These are phyloP conservation scores for Pythium rishiriense DNA, from an alignment of 352 stramenopile species.

Conservation along the genomic window DNA sequence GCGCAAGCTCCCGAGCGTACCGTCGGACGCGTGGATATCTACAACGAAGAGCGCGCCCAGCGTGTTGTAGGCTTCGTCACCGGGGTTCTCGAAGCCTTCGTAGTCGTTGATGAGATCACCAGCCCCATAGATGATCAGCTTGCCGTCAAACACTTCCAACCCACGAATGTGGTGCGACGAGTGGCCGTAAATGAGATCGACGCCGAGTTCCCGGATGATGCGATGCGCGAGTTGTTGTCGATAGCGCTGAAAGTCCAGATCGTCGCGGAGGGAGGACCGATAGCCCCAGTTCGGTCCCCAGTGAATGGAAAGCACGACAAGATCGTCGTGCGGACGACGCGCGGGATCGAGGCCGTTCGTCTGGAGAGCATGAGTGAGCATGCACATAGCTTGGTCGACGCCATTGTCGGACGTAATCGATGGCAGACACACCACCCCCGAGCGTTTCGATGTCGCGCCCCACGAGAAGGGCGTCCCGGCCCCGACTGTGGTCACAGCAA, in stretches of 20 bases:
- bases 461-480: slow-evolving; percentile 37
- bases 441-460: slow-evolving; percentile 24
- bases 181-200: slow-evolving; percentile 50
- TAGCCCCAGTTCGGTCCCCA: slow-evolving; percentile 47
- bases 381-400: slow-evolving; percentile 3
- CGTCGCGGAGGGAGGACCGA: slow-evolving; percentile 7
- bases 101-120: slow-evolving; percentile 56
- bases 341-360: slow-evolving; percentile 21
- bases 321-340: slow-evolving; percentile 18
- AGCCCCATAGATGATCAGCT: slow-evolving; percentile 48
- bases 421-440: slow-evolving; percentile 38
- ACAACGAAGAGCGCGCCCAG: slow-evolving; percentile 40
- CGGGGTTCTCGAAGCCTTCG: slow-evolving; percentile 41
- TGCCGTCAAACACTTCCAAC: slow-evolving; percentile 42
- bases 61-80: slow-evolving; percentile 37
- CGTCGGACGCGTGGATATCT: slow-evolving; percentile 25
- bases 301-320: slow-evolving; percentile 43
- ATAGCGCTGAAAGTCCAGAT: slow-evolving; percentile 27
- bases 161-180: slow-evolving; percentile 49
- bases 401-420: slow-evolving; percentile 17
- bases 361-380: slow-evolving; percentile 20
- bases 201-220: slow-evolving; percentile 36
- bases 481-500: slow-evolving; percentile 32
- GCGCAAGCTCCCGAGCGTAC: slow-evolving; percentile 26
- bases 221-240: slow-evolving; percentile 33